phyloP scores from a whole-genome alignment of 2,329 filamentous ascomycete genomes.

The Penicillium polonicum region DNA sequence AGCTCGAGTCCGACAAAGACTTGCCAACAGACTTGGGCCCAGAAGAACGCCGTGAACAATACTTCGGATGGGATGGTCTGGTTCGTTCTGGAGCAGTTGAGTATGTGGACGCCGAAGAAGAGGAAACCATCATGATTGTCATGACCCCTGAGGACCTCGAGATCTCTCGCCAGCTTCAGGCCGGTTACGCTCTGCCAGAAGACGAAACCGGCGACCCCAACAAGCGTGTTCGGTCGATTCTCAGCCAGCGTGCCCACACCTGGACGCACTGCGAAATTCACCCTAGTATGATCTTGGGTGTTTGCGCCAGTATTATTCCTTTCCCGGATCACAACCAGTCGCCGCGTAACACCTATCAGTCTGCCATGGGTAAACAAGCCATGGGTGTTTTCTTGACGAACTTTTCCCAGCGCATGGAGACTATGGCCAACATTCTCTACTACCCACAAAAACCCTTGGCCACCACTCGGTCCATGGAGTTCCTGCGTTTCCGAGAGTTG shows the following conservation, averaged over 20 bases:
- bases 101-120: slow-evolving; percentile 96
- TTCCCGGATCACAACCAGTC: slow-evolving; percentile 99
- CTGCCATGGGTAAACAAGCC: slow-evolving; percentile 99
- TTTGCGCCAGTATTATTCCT: slow-evolving; percentile 98
- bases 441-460: slow-evolving; percentile 97
- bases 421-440: slow-evolving; percentile 98
- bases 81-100: slow-evolving; percentile 84
- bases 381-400: slow-evolving; percentile 99
- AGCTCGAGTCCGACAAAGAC: slow-evolving; percentile 71
- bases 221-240: slow-evolving; percentile 80
- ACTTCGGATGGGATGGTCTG: slow-evolving; percentile 85
- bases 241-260: slow-evolving; percentile 82
- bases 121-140: slow-evolving; percentile 98
- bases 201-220: slow-evolving; percentile 73
- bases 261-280: slow-evolving; percentile 99
- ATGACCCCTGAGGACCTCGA: slow-evolving; percentile 98
- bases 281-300: slow-evolving; percentile 96
- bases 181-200: slow-evolving; percentile 59
- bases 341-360: slow-evolving; percentile 98
- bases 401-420: slow-evolving; percentile 96
- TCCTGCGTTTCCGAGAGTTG: slow-evolving; percentile 94
- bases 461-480: slow-evolving; percentile 97
- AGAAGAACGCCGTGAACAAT: slow-evolving; percentile 58
- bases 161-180: slow-evolving; percentile 67
- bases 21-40: slow-evolving; percentile 60